These are phyloP conservation scores for Penicillium sp. DNA, from an alignment of 2,329 filamentous ascomycete genomes.

Conservation along the genomic window DNA sequence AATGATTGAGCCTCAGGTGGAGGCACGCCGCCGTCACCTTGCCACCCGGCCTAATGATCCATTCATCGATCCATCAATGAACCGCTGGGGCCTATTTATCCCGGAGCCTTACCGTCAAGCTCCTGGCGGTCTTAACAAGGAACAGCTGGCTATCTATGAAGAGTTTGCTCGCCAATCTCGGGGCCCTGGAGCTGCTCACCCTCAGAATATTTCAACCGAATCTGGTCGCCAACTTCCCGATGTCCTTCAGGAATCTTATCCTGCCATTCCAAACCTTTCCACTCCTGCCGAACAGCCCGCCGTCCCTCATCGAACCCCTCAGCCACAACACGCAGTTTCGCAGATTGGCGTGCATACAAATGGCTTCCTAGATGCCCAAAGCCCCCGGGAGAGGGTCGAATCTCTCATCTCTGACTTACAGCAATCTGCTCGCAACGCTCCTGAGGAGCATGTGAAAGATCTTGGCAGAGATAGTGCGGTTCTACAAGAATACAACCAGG, in stretches of 20 bases:
- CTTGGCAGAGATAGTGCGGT: slow-evolving; percentile 54
- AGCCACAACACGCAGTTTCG: slow-evolving; percentile 45
- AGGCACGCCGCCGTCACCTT: slow-evolving; percentile 72
- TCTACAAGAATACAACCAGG: slow-evolving; percentile 58
- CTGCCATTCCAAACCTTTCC: slow-evolving; percentile 58
- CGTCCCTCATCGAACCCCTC: slow-evolving; percentile 56
- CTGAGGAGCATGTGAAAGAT: slow-evolving; percentile 58
- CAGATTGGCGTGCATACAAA: slow-evolving; percentile 46
- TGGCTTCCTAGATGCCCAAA: slow-evolving; percentile 58
- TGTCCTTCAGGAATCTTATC: slow-evolving; percentile 60
- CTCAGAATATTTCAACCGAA: slow-evolving; percentile 57
- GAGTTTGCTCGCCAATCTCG: slow-evolving; percentile 88
- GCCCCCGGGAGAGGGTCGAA: slow-evolving; percentile 53
- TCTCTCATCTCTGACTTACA: slow-evolving; percentile 57
- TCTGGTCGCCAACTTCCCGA: slow-evolving; percentile 60
- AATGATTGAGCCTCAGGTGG: slow-evolving; percentile 77
- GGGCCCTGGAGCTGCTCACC: slow-evolving; percentile 54
- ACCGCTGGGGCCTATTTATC: slow-evolving; percentile 89
- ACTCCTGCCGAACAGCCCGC: slow-evolving; percentile 62
- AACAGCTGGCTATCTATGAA: slow-evolving; percentile 94
- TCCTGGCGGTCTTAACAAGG: slow-evolving; percentile 76
- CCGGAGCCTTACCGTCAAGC: slow-evolving; percentile 89
- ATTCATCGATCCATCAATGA: slow-evolving; percentile 78
- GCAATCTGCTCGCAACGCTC: slow-evolving; percentile 54
- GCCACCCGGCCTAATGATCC: slow-evolving; percentile 73